Evolutionary conservation across 2,329 filamentous ascomycete genomes (phyloP), one percentile per base, ranked within the genome.

Genomic region (Hypoxylon sp.): DNA sequence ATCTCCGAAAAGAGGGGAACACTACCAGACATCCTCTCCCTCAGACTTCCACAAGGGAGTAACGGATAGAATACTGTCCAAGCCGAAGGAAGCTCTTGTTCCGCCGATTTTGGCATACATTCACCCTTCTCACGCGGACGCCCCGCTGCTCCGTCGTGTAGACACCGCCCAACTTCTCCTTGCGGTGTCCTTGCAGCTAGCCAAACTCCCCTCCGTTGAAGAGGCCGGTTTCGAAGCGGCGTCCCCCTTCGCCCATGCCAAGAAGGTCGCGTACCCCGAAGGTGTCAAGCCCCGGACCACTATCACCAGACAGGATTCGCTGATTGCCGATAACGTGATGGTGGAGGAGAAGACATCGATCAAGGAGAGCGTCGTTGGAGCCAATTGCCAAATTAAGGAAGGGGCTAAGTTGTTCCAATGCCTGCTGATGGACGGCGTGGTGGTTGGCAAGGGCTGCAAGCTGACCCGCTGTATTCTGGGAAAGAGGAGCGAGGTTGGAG

Each of bases 311-410:
- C 84, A 87, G 48, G 94, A 97, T 79, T 92, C 88, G 68, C 84
- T 98, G 2, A 87, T 98, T 37, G 94, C 88, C 1, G 91, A 94
- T 60, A 97, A 97, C 73, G 93, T 96, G 41, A 93, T 89, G 1
- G 89, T 98, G 0, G 92, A 94, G 73, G 92, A 94, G 71, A 94
- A 94, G 76, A 90, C 88, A 22, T 91, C 93, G n/a, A 91, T 99
- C 79, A 97, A 97, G 77, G 93, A 97, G 77, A 91, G 85, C 37
- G 92, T 97, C 28, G 87, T 99, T 41, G 95, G 95, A 2, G 88
- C 92, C 4, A 93, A 92, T 71, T 97, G 93, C 76, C 90, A 91
- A 71, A 94, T 99, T 68, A 89, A 89, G 65, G 89, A 90, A 70
- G 93, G 93, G n/a, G 93, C 91, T 28, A 91, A 94, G 68, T 79